Conservation (phyloP, 352 stramenopile species). For the Phytophthora ohioensis region DNA sequence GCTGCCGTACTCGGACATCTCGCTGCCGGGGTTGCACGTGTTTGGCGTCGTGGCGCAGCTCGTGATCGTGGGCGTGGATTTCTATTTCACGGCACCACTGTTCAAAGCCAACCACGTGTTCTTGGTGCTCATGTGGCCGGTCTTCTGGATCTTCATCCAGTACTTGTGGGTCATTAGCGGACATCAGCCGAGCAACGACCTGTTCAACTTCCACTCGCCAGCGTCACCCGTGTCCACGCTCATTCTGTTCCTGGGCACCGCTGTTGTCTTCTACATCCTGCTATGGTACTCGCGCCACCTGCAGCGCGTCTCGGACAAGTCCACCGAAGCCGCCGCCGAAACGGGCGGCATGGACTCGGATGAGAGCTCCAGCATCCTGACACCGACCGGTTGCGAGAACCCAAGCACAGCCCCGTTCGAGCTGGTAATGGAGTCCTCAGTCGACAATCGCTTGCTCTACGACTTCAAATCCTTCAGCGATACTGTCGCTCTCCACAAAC, state of each 20-base stretch:
- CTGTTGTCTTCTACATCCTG: conserved; percentile 54
- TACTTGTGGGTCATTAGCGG: conserved; percentile 63
- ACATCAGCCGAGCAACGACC: conserved; percentile 62
- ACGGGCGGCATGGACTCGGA: conserved; percentile 36
- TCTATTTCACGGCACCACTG: conserved; percentile 67
- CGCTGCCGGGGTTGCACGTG: conserved; percentile 40
- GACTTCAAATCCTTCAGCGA: conserved; percentile 28
- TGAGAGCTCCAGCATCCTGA: conserved; percentile 40
- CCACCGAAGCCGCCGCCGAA: conserved; percentile 15
- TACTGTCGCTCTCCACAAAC: conserved; percentile 21
- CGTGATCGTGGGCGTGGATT: conserved; percentile 57
- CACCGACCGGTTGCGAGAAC: conserved; percentile 34
- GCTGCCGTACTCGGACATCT: conserved; percentile 46
- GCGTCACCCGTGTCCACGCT: conserved; percentile 47
- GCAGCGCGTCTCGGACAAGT: conserved; percentile 44
- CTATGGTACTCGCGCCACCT: conserved; percentile 46
- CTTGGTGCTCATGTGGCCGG: conserved; percentile 64
- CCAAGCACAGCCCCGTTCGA: conserved; percentile 49
- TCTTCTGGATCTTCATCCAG: conserved; percentile 63
- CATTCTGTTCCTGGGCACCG: conserved; percentile 47
- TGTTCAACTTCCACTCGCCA: conserved; percentile 68
- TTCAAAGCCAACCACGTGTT: conserved; percentile 75
- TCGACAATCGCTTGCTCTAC: conserved; percentile 19
- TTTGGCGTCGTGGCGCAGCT: conserved; percentile 55
- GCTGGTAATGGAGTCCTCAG: conserved; percentile 48